Base-by-base conservation (phyloP, 129 eudicot species). In the Ambrosia artemisiifolia region DNA sequence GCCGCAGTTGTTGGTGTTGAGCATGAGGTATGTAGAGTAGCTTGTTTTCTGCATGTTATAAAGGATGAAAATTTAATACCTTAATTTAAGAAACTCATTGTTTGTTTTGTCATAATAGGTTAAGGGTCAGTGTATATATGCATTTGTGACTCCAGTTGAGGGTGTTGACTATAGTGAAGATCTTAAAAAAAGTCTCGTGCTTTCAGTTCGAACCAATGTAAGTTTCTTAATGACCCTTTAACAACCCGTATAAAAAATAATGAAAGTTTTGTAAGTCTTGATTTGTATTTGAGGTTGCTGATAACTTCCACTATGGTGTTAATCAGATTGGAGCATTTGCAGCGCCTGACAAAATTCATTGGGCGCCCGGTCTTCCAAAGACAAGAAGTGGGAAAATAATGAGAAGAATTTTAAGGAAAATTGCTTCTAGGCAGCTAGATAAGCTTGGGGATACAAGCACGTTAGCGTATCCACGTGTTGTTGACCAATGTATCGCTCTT, bases 1-100 rank as follows among this genome's bases (percentile, higher is more conserved):
- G 97, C 99, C 49, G 99, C 99, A 69, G 99, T 95, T 12, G 99
- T 94, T 79, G 99, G 97, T 53, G 85, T 95, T 81, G 99, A 95
- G 75, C 99, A 95, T 66, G 99, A 88, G 94, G 96, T 69, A 24
- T 1, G 1, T 24, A 24, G 0, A 47, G 51, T 61, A 24, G 14
- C 7, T 42, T 74, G 55, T 24, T 32, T 32, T 43, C 14, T 63
- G 2, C 6, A n/a, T n/a, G n/a, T n/a, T n/a, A n/a, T n/a, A n/a
- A n/a, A n/a, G n/a, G n/a, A n/a, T n/a, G n/a, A n/a, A n/a, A n/a
- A n/a, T n/a, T n/a, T n/a, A n/a, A n/a, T n/a, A n/a, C n/a, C n/a
- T n/a, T n/a, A n/a, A 12, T 24, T 46, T 35, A 20, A 24, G 44
- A 18, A 20, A 68, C 28, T 62, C 59, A n/a, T n/a, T n/a, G 6